Conservation (phyloP, 1,284 basidiomycete species). For the Bondarzewia mesenterica region DNA sequence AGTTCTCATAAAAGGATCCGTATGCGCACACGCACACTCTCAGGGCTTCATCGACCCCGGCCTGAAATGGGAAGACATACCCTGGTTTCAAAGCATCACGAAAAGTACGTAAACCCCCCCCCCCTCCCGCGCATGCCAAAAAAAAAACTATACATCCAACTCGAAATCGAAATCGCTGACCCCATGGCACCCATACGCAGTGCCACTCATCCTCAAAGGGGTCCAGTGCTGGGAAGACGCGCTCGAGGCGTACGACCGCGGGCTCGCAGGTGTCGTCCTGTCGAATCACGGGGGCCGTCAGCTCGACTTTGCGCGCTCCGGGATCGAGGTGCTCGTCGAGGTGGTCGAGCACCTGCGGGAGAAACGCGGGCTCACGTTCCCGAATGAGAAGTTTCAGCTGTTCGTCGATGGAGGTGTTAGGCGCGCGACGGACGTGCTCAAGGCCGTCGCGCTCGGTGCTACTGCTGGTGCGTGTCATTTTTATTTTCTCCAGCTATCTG, state of each 20-base stretch:
- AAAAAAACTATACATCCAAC: too few relatives aligned
- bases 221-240: slow-evolving; percentile 95
- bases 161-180: too few relatives aligned
- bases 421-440: slow-evolving; percentile 86
- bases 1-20: background rate
- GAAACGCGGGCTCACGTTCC: slow-evolving; percentile 41
- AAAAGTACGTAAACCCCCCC: slow-evolving; percentile 65
- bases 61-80: slow-evolving; percentile 80
- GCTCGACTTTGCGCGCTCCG: slow-evolving; percentile 86
- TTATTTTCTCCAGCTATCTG: slow-evolving; percentile 1
- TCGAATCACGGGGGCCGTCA: slow-evolving; percentile 93
- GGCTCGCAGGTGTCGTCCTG: slow-evolving; percentile 79
- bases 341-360: slow-evolving; percentile 73
- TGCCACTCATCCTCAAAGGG: slow-evolving; percentile 91
- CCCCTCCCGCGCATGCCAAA: too few relatives aligned
- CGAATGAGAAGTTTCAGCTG: slow-evolving; percentile 73
- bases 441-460: slow-evolving; percentile 88
- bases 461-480: slow-evolving; percentile 67
- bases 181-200: slow-evolving; percentile 31
- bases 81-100: slow-evolving; percentile 86
- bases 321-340: slow-evolving; percentile 85
- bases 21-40: too few relatives aligned
- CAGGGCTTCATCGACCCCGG: slow-evolving; percentile 92
- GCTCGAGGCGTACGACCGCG: slow-evolving; percentile 78
- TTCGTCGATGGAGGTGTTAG: slow-evolving; percentile 92